Conservation (phyloP, 495 filamentous ascomycete species). For the Xylaria longipes region DNA sequence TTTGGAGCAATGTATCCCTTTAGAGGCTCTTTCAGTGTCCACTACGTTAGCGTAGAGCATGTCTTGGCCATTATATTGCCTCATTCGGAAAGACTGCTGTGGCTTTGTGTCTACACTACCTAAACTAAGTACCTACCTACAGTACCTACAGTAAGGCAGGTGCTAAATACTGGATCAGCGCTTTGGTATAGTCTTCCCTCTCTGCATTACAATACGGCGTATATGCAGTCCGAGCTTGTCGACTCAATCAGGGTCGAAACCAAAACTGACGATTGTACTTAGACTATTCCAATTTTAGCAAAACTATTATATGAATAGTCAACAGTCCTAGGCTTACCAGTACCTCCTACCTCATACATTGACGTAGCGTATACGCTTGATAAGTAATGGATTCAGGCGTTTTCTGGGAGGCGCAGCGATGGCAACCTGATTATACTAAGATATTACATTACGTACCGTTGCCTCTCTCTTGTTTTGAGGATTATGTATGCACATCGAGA, state of each 20-base stretch:
- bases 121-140: not conserved
- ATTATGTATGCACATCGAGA: not conserved
- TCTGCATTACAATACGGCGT: slow-evolving; percentile 9
- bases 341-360: not conserved
- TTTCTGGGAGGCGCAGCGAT: not conserved
- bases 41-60: not conserved
- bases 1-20: not conserved
- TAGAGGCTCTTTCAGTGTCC: too few species aligned
- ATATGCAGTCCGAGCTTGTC: not conserved
- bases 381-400: not conserved
- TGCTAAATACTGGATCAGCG: not conserved
- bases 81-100: not conserved
- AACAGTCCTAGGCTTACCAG: not conserved
- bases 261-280: not conserved
- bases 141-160: too few species aligned
- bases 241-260: not conserved
- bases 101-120: not conserved
- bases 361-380: not conserved
- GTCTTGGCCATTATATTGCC: slow-evolving; percentile 5
- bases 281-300: not conserved
- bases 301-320: not conserved
- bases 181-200: not conserved
- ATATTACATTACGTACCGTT: not conserved
- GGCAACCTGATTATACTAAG: not conserved
- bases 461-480: not conserved